Percentiles rank a stretch among this genome's conserved stretches.
These are phyloP conservation scores for Nigrograna mackinnonii DNA, from an alignment of 2,329 filamentous ascomycete genomes.

Conservation along the genomic window DNA sequence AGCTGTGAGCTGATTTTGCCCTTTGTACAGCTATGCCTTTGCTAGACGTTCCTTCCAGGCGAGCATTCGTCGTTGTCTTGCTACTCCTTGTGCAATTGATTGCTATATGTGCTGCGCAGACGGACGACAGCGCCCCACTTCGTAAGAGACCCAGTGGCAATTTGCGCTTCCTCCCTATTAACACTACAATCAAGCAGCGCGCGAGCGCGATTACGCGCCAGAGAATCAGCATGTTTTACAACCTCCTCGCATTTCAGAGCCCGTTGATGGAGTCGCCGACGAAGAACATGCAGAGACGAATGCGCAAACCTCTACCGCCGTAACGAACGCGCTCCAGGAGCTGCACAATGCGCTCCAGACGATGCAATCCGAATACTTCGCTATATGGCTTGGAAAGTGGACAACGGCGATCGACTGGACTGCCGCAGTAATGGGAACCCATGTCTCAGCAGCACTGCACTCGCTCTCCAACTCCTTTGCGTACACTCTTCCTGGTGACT, in stretches of 20 bases:
- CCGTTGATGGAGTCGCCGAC: no score
- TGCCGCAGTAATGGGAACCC: conserved; percentile 79
- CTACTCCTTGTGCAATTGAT: background rate
- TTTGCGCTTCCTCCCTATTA: conserved; percentile 1
- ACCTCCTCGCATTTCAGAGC: background rate
- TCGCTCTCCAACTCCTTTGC: conserved; percentile 68
- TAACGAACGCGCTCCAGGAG: conserved; percentile 30
- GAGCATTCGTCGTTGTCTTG: no score
- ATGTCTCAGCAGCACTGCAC: conserved; percentile 72
- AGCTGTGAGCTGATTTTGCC: conserved; percentile 1
- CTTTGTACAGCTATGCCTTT: no score
- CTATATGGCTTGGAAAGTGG: conserved; percentile 79
- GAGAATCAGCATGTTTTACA: conserved; percentile 15
- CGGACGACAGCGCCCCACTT: background rate
- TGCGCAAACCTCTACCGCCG: conserved; percentile 2
- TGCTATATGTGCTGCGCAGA: background rate
- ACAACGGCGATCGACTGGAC: conserved; percentile 92
- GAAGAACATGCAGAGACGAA: background rate
- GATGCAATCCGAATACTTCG: conserved; percentile 80
- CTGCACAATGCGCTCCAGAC: conserved; percentile 65
- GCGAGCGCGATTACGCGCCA: conserved; percentile 15
- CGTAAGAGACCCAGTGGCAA: background rate
- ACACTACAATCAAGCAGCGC: conserved; percentile 6
- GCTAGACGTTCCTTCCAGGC: no score
- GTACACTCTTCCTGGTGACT: conserved; percentile 43